Conservation (phyloP, 2,329 filamentous ascomycete genomes). For the Colletotrichum lindemuthianum region DNA sequence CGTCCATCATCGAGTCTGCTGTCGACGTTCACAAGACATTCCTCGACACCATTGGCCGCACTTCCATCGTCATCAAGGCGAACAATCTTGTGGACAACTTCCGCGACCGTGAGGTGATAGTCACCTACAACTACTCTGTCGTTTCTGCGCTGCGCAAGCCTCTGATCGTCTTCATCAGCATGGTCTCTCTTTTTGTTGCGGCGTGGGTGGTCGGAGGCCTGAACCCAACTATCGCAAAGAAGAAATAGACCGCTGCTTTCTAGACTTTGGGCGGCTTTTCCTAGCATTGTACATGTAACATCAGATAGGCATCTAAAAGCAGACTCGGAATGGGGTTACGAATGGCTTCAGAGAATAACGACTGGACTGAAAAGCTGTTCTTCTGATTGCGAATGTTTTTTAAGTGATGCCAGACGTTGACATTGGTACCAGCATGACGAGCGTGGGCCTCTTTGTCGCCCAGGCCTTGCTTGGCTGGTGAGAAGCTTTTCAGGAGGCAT, state of each 20-base stretch:
- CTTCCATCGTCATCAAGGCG: slow-evolving; percentile 81
- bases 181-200: slow-evolving; percentile 77
- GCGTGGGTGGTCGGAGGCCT: slow-evolving; percentile 81
- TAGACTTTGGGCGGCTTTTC: slow-evolving; percentile 29
- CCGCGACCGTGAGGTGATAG: slow-evolving; percentile 82
- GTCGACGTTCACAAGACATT: slow-evolving; percentile 83
- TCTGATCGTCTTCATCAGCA: slow-evolving; percentile 78
- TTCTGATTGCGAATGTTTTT: background rate
- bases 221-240: slow-evolving; percentile 78
- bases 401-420: too few species aligned
- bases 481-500: slow-evolving; percentile 13
- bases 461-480: background rate
- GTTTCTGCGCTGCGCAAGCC: slow-evolving; percentile 85
- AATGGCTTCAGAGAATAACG: slow-evolving; percentile 35
- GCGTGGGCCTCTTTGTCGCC: too few species aligned
- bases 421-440: too few species aligned
- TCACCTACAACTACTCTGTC: slow-evolving; percentile 88
- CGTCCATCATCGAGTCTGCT: slow-evolving; percentile 66
- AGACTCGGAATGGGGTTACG: slow-evolving; percentile 17
- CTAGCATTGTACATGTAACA: slow-evolving; percentile 39
- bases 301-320: slow-evolving; percentile 35
- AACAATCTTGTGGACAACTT: slow-evolving; percentile 92
- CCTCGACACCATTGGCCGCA: slow-evolving; percentile 92
- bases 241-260: slow-evolving; percentile 38
- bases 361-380: slow-evolving; percentile 29